Evolutionary conservation across 805 yeast species (phyloP).

Genomic region (Babjeviella inositovora): DNA sequence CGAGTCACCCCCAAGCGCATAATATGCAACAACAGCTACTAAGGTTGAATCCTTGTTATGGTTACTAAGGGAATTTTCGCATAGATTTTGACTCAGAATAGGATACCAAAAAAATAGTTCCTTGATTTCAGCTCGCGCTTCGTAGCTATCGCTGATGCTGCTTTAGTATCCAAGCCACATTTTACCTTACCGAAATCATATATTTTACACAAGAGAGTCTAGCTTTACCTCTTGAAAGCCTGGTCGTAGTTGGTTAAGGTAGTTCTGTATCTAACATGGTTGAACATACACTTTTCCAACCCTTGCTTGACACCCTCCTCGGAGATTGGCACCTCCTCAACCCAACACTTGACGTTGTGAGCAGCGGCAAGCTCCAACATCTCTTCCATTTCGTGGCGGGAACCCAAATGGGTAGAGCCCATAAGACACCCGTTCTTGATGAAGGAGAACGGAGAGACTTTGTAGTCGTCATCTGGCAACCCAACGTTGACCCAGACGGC

Average conservation of each 20-base stretch:
- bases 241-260: constrained; percentile 40
- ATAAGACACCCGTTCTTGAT: constrained; percentile 23
- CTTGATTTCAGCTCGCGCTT: too few relatives aligned
- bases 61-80: too few relatives aligned
- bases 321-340: constrained; percentile 37
- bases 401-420: constrained; percentile 46
- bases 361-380: constrained; percentile 51
- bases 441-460: constrained; percentile 1
- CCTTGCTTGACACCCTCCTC: constrained; percentile 38
- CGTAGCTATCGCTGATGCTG: too few relatives aligned
- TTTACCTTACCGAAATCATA: too few relatives aligned
- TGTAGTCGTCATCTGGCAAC: constrained; percentile 2
- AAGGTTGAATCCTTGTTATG: too few relatives aligned
- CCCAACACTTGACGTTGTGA: constrained; percentile 43
- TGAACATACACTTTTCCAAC: constrained; percentile 31
- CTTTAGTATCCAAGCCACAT: too few relatives aligned
- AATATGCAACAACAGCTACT: too few relatives aligned
- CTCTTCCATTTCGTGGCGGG: constrained; percentile 47
- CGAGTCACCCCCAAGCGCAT: too few relatives aligned
- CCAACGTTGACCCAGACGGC: constrained; percentile 2
- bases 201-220: too few relatives aligned
- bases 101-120: too few relatives aligned
- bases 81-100: too few relatives aligned
- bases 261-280: constrained; percentile 50
- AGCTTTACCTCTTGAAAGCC: too few relatives aligned